Conservation (phyloP, 345 rosid species). For the Aurinia saxatilis region DNA sequence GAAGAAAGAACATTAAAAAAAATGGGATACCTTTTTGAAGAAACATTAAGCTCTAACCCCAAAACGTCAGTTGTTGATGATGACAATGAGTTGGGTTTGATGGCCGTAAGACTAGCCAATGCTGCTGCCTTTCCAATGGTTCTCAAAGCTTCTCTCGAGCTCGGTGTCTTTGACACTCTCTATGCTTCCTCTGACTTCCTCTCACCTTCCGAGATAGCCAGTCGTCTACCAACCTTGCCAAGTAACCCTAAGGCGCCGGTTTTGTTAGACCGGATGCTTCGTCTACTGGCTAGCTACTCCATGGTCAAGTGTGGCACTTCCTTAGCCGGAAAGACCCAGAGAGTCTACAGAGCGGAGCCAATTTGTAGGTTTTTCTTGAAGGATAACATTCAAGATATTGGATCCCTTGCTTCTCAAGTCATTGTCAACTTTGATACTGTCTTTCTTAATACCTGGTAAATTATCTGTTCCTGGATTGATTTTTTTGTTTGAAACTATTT, state of each 20-base stretch:
- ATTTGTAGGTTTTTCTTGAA: constrained; percentile 34
- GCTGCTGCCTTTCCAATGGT: constrained; percentile 35
- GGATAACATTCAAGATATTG: constrained; percentile 25
- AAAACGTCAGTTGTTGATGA: background rate
- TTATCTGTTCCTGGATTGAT: too few species aligned
- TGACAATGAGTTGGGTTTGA: constrained; percentile 30
- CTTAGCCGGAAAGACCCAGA: constrained; percentile 7
- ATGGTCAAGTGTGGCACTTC: constrained; percentile 17
- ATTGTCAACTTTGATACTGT: constrained; percentile 33
- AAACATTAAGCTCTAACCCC: constrained; percentile 1
- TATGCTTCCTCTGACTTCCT: constrained; percentile 20
- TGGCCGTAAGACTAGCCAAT: constrained; percentile 28
- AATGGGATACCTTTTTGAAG: constrained; percentile 5
- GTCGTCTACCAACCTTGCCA: constrained; percentile 19
- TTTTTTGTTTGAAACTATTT: background rate
- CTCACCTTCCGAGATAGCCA: constrained; percentile 36
- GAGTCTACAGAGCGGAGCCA: constrained; percentile 32
- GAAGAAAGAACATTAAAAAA: background rate
- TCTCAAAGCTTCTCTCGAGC: constrained; percentile 37
- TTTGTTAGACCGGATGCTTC: constrained; percentile 40
- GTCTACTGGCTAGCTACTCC: constrained; percentile 38
- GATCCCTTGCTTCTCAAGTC: constrained; percentile 33
- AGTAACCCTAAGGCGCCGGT: constrained; percentile 35
- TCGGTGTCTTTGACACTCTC: constrained; percentile 36
- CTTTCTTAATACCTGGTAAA: constrained; percentile 35